Conservation (phyloP, 2,329 filamentous ascomycete species). For the Colletotrichum spaethianum region DNA sequence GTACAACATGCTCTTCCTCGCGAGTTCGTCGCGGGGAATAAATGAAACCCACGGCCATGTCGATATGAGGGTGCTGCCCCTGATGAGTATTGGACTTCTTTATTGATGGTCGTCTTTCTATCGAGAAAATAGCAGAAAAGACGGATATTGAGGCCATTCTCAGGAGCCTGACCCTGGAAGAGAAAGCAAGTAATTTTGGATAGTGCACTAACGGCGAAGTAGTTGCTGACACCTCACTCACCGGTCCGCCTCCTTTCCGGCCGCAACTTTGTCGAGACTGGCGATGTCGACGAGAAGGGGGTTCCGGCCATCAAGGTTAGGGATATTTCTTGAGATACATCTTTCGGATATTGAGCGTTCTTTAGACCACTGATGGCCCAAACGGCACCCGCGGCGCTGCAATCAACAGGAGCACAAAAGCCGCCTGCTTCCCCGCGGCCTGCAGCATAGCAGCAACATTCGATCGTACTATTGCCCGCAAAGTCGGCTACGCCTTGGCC, state of each 20-base stretch:
- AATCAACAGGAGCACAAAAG: constrained; percentile 37
- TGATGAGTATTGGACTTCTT: neutral
- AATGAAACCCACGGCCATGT: constrained; percentile 11
- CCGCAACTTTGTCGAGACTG: constrained; percentile 38
- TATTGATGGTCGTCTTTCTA: too few species aligned
- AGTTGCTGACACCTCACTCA: neutral
- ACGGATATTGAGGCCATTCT: constrained; percentile 45
- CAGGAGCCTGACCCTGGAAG: constrained; percentile 49
- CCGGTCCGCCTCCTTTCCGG: constrained; percentile 38
- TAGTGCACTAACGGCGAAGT: neutral
- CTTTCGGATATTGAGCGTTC: too few species aligned
- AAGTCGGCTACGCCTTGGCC: constrained; percentile 79
- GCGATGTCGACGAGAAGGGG: constrained; percentile 22
- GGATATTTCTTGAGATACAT: neutral
- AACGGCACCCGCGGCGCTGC: constrained; percentile 41
- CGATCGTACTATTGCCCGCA: constrained; percentile 76
- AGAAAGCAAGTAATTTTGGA: constrained; percentile 43
- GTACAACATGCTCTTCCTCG: neutral
- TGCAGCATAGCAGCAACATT: constrained; percentile 81
- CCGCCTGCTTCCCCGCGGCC: constrained; percentile 73
- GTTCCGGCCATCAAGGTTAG: constrained; percentile 35
- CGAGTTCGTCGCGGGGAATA: constrained; percentile 13
- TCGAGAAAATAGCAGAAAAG: constrained; percentile 19
- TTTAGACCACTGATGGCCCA: constrained; percentile 36
- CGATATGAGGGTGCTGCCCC: neutral